Evolutionary conservation across 371 early-diverging fungal genomes (phyloP).

Genomic region (Mucor indicus): DNA sequence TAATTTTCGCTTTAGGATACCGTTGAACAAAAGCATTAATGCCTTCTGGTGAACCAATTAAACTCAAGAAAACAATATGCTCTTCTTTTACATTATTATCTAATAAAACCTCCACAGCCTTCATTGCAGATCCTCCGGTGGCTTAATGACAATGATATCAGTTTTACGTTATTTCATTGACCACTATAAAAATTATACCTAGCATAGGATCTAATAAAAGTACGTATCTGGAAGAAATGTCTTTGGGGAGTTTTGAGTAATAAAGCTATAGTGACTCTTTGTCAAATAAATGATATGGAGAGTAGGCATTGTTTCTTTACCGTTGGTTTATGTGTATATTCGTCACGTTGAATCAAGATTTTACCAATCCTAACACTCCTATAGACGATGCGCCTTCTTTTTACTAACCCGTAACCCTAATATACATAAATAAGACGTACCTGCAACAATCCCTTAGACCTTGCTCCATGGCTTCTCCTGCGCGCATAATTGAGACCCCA

Average conservation of each 20-base stretch:
- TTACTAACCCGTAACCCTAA: too few relatives aligned
- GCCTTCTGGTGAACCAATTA: conserved; percentile 83
- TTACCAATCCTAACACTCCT: conserved; percentile 90
- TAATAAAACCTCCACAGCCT: conserved; percentile 84
- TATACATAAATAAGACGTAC: too few relatives aligned
- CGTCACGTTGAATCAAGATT: conserved; percentile 93
- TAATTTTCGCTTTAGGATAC: conserved; percentile 83
- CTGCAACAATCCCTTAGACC: conserved; percentile 89
- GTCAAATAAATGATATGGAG: neutral
- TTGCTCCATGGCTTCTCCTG: conserved; percentile 93
- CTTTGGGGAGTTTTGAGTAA: conserved; percentile 89
- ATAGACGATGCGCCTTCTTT: too few relatives aligned
- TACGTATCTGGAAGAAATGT: conserved; percentile 80
- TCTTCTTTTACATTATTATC: conserved; percentile 84
- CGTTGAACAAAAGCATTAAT: conserved; percentile 66
- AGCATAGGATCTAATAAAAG: conserved; percentile 93
- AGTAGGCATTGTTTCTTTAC: conserved; percentile 20
- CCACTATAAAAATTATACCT: conserved; percentile 43
- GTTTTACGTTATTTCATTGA: neutral
- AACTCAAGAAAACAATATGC: conserved; percentile 79
- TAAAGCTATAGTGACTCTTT: conserved; percentile 53
- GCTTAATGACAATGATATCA: conserved; percentile 43
- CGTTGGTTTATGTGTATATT: conserved; percentile 87
- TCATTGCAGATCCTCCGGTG: conserved; percentile 91
- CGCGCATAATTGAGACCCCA: conserved; percentile 94